Conservation (phyloP, 192 early-diverging fungal species). For the Backusella sp. region DNA sequence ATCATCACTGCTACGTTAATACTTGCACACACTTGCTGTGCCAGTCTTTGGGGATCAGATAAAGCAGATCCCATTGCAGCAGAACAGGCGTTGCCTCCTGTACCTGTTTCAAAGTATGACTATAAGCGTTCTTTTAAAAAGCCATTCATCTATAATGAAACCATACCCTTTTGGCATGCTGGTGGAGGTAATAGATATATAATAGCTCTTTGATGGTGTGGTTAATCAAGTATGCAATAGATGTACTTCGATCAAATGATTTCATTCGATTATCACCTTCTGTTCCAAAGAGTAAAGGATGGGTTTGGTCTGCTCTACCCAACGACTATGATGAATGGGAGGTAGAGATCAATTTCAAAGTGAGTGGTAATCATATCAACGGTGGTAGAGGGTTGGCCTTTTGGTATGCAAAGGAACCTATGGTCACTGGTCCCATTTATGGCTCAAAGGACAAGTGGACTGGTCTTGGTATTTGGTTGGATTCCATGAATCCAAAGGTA, state of each 20-base stretch:
- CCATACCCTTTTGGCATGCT: constrained; percentile 51
- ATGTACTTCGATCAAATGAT: constrained; percentile 35
- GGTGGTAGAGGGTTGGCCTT: constrained; percentile 80
- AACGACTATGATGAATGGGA: constrained; percentile 75
- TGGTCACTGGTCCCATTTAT: constrained; percentile 56
- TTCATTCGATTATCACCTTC: constrained; percentile 62
- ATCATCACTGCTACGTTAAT: neutral
- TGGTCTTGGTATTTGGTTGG: constrained; percentile 66
- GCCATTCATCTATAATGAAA: constrained; percentile 47
- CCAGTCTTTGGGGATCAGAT: constrained; percentile 11
- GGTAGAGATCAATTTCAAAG: constrained; percentile 60
- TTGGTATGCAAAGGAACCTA: constrained; percentile 72
- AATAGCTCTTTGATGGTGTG: neutral
- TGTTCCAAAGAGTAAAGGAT: constrained; percentile 52
- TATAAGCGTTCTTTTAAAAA: constrained; percentile 64
- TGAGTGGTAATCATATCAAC: constrained; percentile 52
- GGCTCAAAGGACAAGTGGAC: constrained; percentile 66
- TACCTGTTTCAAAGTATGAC: constrained; percentile 41
- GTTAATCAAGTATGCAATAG: neutral
- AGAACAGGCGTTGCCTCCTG: constrained; percentile 6
- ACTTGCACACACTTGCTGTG: neutral
- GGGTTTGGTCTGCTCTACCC: constrained; percentile 57
- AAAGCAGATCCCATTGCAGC: constrained; percentile 4
- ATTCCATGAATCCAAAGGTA: constrained; percentile 50
- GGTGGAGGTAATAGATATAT: constrained; percentile 37